These are phyloP conservation scores for Dissophora globulifera DNA, from an alignment of 192 early-diverging fungal genomes.

Conservation along the genomic window DNA sequence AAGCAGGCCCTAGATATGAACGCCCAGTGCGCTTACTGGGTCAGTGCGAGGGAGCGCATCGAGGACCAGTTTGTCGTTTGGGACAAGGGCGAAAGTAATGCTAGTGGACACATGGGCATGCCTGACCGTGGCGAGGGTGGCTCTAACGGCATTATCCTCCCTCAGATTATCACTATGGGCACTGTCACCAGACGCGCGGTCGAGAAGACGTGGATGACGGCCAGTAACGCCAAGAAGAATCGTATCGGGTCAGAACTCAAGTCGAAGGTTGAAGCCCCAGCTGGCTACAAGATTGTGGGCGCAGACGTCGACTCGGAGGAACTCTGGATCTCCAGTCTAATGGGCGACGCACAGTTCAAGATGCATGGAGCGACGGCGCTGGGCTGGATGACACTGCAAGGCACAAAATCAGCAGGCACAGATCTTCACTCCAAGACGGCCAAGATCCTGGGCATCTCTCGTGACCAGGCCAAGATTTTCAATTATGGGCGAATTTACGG, in stretches of 20 bases:
- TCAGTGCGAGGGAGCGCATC: slow-evolving; percentile 82
- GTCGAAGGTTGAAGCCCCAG: slow-evolving; percentile 83
- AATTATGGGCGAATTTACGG: slow-evolving; percentile 98
- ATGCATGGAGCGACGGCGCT: slow-evolving; percentile 93
- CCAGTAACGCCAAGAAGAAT: slow-evolving; percentile 89
- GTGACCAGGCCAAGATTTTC: slow-evolving; percentile 93
- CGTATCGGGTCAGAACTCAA: slow-evolving; percentile 96
- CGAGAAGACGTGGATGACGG: slow-evolving; percentile 96
- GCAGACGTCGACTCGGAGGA: slow-evolving; percentile 98
- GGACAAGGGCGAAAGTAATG: slow-evolving; percentile 54
- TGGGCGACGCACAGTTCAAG: slow-evolving; percentile 94
- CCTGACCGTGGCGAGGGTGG: slow-evolving; percentile 39
- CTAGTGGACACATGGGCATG: slow-evolving; percentile 57
- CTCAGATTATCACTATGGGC: slow-evolving; percentile 93
- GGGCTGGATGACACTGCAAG: slow-evolving; percentile 98
- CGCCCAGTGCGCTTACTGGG: slow-evolving; percentile 91
- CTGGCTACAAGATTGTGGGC: slow-evolving; percentile 88
- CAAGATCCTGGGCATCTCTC: slow-evolving; percentile 83
- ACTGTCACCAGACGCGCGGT: slow-evolving; percentile 94
- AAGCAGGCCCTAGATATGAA: slow-evolving; percentile 82
- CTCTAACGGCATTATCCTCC: slow-evolving; percentile 82
- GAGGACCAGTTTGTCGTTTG: slow-evolving; percentile 88
- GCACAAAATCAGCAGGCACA: slow-evolving; percentile 86
- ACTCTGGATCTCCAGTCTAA: slow-evolving; percentile 94
- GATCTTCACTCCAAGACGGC: slow-evolving; percentile 96